A percentile compares a stretch with the other conserved stretches of the same genome.
Conservation (phyloP, 1,284 basidiomycete species). For the Boletus mariae region DNA sequence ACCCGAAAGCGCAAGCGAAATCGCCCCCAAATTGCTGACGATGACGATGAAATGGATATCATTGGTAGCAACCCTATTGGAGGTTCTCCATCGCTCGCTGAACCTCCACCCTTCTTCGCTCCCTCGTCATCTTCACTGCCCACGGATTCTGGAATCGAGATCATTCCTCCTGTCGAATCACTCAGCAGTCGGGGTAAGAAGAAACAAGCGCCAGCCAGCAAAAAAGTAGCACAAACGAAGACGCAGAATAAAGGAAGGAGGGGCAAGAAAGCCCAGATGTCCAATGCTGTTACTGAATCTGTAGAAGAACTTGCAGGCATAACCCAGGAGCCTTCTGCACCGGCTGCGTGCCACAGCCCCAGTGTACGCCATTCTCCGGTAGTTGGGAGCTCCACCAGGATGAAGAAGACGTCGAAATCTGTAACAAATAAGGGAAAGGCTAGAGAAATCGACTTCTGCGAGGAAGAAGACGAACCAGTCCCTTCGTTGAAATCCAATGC, state of each 20-base stretch:
- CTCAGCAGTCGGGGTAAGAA: conserved; percentile 12
- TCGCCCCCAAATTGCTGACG: conserved; percentile 5
- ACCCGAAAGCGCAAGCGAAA: conserved; percentile 28
- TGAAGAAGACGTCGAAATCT: conserved; percentile 2
- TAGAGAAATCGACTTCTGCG: conserved; percentile 18
- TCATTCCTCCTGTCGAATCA: conserved; percentile 8
- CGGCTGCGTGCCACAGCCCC: not conserved
- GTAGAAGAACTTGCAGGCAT: conserved; percentile 1
- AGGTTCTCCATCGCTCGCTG: conserved; percentile 1
- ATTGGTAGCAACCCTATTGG: not conserved
- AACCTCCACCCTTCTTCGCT: conserved; percentile 30
- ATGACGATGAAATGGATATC: conserved; percentile 18
- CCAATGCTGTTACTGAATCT: not conserved
- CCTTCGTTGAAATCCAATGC: not conserved
- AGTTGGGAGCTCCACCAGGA: not conserved
- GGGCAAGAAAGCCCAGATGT: conserved; percentile 8
- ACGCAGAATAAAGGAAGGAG: conserved; percentile 21
- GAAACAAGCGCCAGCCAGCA: conserved; percentile 8
- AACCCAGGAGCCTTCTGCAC: not conserved
- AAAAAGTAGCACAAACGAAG: conserved; percentile 13
- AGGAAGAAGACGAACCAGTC: conserved; percentile 20
- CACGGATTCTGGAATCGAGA: conserved; percentile 25
- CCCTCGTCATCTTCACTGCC: conserved; percentile 26
- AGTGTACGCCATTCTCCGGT: conserved; percentile 2
- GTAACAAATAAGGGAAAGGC: conserved; percentile 14